Conservation (phyloP, 1,139 yeast species). For the Komagataea norvegica region DNA sequence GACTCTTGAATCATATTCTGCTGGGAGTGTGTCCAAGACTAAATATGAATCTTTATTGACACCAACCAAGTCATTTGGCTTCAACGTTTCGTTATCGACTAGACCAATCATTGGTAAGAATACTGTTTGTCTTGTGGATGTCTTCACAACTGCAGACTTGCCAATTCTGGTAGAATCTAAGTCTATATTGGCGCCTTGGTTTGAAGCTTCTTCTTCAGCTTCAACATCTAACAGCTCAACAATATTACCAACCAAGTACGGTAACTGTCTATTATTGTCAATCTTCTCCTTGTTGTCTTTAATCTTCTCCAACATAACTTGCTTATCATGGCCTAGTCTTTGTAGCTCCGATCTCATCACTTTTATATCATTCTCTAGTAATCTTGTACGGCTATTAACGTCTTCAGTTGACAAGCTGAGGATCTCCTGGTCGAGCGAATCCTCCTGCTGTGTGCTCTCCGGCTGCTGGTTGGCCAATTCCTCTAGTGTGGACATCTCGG, state of each 20-base stretch:
- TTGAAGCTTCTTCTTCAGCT: constrained; percentile 65
- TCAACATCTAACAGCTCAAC: constrained; percentile 89
- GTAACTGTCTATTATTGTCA: constrained; percentile 91
- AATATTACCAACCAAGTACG: constrained; percentile 95
- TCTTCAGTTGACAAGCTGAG: constrained; percentile 75
- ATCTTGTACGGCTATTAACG: constrained; percentile 76
- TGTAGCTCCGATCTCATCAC: constrained; percentile 92
- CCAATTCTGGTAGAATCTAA: constrained; percentile 89
- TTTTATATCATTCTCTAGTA: constrained; percentile 92
- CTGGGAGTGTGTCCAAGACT: constrained; percentile 89
- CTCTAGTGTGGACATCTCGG: constrained; percentile 62
- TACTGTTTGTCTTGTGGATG: constrained; percentile 96
- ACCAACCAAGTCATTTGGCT: constrained; percentile 96
- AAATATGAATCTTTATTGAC: constrained; percentile 96
- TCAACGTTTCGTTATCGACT: constrained; percentile 81
- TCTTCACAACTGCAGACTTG: constrained; percentile 96
- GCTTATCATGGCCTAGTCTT: constrained; percentile 85
- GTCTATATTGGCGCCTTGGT: constrained; percentile 93
- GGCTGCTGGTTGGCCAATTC: constrained; percentile 51
- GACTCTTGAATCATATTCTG: constrained; percentile 95
- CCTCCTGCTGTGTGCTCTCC: constrained; percentile 44
- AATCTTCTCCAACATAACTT: constrained; percentile 88
- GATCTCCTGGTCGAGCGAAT: constrained; percentile 75
- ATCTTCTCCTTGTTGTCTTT: constrained; percentile 96
- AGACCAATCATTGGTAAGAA: constrained; percentile 93